Evolutionary conservation across 139 green algal genomes (phyloP).

Genomic region (Chlamydomonas sphaeroides): DNA sequence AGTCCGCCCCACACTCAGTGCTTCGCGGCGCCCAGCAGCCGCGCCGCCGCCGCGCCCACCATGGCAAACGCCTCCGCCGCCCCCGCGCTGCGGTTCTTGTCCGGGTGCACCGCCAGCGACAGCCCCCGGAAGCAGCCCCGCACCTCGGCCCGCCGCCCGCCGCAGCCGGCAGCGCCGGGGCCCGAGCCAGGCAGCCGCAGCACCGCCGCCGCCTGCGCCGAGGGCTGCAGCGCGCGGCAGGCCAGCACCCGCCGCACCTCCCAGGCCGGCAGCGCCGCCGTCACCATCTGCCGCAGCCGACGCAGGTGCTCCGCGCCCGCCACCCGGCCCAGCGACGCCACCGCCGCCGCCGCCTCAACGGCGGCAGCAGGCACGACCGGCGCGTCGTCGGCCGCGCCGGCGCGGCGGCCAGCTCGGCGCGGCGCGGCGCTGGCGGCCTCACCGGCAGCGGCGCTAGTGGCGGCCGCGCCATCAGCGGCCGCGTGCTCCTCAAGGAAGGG

Average conservation of each 20-base stretch:
- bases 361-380: background rate
- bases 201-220: conserved; percentile 14
- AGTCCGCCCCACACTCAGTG: background rate
- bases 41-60: background rate
- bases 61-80: conserved; percentile 29
- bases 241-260: conserved; percentile 37
- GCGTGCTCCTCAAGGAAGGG: background rate
- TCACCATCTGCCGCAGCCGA: background rate
- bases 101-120: conserved; percentile 33
- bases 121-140: conserved; percentile 14
- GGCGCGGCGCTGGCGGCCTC: background rate
- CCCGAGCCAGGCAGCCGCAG: background rate
- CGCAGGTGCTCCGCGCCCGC: conserved; percentile 11
- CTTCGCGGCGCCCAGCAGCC: background rate
- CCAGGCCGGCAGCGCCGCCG: conserved; percentile 16
- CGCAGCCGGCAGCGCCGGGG: too few species aligned
- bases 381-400: background rate
- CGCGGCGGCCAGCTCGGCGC: background rate
- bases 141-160: conserved; percentile 5
- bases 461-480: background rate
- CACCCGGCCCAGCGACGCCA: background rate
- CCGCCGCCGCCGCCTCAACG: background rate
- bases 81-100: conserved; percentile 27
- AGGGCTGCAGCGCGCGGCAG: background rate
- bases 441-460: background rate